phyloP scores from a whole-genome alignment of 164 flowering plant species.

The Taxillus chinensis region DNA sequence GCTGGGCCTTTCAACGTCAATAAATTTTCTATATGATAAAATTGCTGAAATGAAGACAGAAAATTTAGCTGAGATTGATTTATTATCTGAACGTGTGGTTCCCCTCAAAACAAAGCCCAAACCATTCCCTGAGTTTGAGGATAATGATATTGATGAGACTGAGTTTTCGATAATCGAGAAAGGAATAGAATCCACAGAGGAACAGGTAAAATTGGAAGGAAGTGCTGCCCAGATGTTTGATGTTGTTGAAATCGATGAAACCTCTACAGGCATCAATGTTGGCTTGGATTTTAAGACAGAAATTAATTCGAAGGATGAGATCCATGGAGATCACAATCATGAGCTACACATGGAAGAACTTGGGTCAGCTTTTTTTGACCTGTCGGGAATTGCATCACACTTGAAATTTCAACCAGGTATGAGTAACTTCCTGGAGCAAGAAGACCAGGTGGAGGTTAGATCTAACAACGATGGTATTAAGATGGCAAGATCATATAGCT shows the following conservation, averaged over 20 bases:
- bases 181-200: conserved; percentile 40
- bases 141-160: conserved; percentile 21
- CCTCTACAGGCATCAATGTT: conserved; percentile 8
- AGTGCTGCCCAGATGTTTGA: conserved; percentile 4
- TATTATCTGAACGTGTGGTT: conserved; percentile 12
- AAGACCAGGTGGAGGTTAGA: conserved; percentile 9
- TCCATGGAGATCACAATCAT: conserved; percentile 14
- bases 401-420: background rate
- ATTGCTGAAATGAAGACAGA: conserved; percentile 18
- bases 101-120: conserved; percentile 12
- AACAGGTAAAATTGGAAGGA: conserved; percentile 10
- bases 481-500: conserved; percentile 24
- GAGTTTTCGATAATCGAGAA: conserved; percentile 47
- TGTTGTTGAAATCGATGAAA: conserved; percentile 16
- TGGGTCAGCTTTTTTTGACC: conserved; percentile 4
- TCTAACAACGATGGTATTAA: conserved; percentile 14
- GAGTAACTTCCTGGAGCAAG: conserved; percentile 6
- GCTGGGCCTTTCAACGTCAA: conserved; percentile 25
- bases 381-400: conserved; percentile 9
- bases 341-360: conserved; percentile 35
- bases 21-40: conserved; percentile 25
- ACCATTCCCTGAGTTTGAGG: conserved; percentile 11
- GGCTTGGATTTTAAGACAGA: conserved; percentile 14
- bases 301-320: conserved; percentile 10
- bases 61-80: conserved; percentile 10